A percentile compares a stretch with the other conserved stretches of the same genome.
Conservation (phyloP, 176 grass and related monocot species). For the Bonia amplexicaulis region DNA sequence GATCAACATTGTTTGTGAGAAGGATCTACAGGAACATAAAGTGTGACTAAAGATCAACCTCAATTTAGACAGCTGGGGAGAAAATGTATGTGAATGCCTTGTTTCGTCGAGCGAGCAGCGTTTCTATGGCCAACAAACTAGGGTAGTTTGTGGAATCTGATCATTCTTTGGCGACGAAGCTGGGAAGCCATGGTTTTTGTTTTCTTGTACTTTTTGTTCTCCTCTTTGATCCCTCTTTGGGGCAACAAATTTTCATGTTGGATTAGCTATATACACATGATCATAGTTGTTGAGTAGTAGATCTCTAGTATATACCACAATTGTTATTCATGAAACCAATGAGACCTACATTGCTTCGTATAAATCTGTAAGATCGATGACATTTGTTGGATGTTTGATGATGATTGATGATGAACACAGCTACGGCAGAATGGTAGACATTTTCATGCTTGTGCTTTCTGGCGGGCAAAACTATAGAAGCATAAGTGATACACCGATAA, state of each 20-base stretch:
- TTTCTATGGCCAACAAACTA: constrained; percentile 19
- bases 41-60: constrained; percentile 45
- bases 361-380: constrained; percentile 17
- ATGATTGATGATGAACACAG: background rate
- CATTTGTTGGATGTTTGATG: background rate
- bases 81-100: background rate
- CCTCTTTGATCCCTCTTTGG: background rate
- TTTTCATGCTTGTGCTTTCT: background rate
- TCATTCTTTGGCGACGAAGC: constrained; percentile 9
- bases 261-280: constrained; percentile 20
- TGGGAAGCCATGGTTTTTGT: background rate
- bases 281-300: constrained; percentile 29
- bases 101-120: background rate
- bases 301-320: constrained; percentile 31
- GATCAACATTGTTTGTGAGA: constrained; percentile 67
- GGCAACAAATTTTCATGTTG: constrained; percentile 33
- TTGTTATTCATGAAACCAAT: constrained; percentile 30
- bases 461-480: background rate
- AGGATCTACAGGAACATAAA: constrained; percentile 86
- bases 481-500: background rate
- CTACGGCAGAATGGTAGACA: background rate
- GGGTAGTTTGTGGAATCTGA: background rate
- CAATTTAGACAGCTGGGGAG: background rate
- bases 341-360: background rate
- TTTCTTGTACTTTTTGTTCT: background rate